Evolutionary conservation across 2,329 filamentous ascomycete species (phyloP).

Genomic region (Zopfia rhizophila): DNA sequence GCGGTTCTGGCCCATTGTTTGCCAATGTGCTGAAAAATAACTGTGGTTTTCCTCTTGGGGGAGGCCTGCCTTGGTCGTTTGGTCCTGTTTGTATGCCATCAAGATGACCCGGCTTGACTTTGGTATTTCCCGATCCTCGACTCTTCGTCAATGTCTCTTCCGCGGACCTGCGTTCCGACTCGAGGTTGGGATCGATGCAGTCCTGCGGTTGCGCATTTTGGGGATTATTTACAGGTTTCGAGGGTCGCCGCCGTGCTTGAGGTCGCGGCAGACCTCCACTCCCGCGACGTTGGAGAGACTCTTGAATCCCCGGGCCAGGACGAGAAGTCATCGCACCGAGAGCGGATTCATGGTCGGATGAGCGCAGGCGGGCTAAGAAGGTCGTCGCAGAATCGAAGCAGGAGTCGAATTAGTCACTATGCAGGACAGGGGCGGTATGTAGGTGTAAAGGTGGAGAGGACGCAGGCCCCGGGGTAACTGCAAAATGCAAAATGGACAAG

Average conservation of each 20-base stretch:
- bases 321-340: constrained; percentile 56
- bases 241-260: constrained; percentile 40
- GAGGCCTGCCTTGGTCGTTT: constrained; percentile 32
- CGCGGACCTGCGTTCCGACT: constrained; percentile 37
- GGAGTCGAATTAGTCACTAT: not conserved
- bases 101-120: constrained; percentile 22
- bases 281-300: constrained; percentile 50
- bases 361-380: constrained; percentile 35
- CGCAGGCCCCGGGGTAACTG: constrained; percentile 4
- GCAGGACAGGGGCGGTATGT: constrained; percentile 7
- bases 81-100: constrained; percentile 31
- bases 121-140: constrained; percentile 14
- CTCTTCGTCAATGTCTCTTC: constrained; percentile 29
- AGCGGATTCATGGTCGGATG: constrained; percentile 51
- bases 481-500: not conserved
- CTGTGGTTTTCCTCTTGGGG: constrained; percentile 47
- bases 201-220: constrained; percentile 40
- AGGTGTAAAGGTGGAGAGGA: constrained; percentile 7
- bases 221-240: constrained; percentile 35
- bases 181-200: constrained; percentile 47
- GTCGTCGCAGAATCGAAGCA: not conserved
- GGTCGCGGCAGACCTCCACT: constrained; percentile 41
- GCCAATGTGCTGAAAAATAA: constrained; percentile 45
- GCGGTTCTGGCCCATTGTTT: constrained; percentile 30
- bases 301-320: constrained; percentile 53